Conservation (phyloP, 495 filamentous ascomycete genomes). For the Trichodelitschia bisporula region DNA sequence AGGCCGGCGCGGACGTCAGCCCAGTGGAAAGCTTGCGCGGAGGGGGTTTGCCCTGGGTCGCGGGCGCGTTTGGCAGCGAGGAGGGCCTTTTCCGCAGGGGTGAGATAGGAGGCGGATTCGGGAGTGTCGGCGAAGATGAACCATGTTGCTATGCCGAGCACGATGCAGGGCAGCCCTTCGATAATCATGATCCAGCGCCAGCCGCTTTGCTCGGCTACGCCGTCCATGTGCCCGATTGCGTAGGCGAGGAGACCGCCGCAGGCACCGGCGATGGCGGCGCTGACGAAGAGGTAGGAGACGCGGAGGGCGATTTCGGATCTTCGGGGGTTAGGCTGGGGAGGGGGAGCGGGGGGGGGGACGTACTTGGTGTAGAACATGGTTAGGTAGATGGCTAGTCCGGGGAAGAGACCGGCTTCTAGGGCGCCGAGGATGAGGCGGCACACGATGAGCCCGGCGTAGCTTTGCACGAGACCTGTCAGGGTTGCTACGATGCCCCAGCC, state of each 20-base stretch:
- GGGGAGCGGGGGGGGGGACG: no score
- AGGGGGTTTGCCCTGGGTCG: conserved; percentile 31
- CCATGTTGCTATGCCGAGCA: conserved; percentile 33
- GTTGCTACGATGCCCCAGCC: conserved; percentile 52
- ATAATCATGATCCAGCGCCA: conserved; percentile 49
- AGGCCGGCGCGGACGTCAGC: conserved; percentile 25
- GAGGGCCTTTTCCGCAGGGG: conserved; percentile 9
- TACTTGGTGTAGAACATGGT: conserved; percentile 25
- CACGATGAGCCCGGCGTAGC: conserved; percentile 28
- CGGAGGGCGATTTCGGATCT: conserved; percentile 49
- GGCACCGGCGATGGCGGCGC: conserved; percentile 49
- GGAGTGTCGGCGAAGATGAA: conserved; percentile 42
- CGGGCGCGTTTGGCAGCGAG: conserved; percentile 6
- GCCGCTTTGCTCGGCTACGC: conserved; percentile 30
- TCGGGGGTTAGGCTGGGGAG: no score
- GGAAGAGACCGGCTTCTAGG: conserved; percentile 41
- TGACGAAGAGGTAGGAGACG: conserved; percentile 54
- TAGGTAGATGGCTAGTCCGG: conserved; percentile 28
- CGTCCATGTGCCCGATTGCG: conserved; percentile 47
- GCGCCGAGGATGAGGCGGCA: conserved; percentile 28
- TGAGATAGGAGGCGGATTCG: conserved; percentile 15
- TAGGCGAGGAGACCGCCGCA: conserved; percentile 55
- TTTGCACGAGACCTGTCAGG: conserved; percentile 36
- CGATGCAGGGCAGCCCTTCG: conserved; percentile 43
- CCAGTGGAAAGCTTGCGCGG: conserved; percentile 34